Percentiles rank a stretch among this genome's conserved stretches.
Evolutionary conservation across 169 alveolate genomes (phyloP).

Genomic region (Plasmodium cynomolgi): DNA sequence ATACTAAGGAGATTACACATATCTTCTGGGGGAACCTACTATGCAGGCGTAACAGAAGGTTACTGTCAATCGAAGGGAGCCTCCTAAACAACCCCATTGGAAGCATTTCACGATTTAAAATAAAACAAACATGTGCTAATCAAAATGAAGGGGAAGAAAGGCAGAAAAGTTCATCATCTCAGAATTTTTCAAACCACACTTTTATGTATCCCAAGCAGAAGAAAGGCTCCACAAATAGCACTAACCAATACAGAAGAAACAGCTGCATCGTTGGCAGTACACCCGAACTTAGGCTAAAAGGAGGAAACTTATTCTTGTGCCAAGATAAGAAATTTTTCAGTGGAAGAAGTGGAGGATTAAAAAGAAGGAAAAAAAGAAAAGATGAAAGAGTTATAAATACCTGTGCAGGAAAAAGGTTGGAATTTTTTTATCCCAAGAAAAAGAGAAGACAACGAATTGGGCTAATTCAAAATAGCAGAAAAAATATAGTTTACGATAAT

Average conservation of each 20-base stretch:
- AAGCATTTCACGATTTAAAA: background rate
- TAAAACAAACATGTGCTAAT: background rate
- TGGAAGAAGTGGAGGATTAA: conserved; percentile 83
- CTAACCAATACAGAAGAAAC: background rate
- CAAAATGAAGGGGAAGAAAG: background rate
- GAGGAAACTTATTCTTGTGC: background rate
- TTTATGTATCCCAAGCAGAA: background rate
- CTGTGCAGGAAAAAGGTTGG: conserved; percentile 80
- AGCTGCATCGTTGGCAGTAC: background rate
- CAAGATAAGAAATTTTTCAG: conserved; percentile 73
- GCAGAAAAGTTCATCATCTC: background rate
- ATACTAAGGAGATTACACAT: conserved; percentile 16
- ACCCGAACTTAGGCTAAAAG: background rate
- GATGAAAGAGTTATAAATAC: conserved; percentile 79
- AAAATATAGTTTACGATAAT: conserved; percentile 82
- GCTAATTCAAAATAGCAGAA: conserved; percentile 82
- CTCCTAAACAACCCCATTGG: background rate
- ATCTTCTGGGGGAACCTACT: conserved; percentile 2
- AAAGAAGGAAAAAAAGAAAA: conserved; percentile 79
- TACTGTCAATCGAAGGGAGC: background rate
- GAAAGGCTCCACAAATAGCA: background rate
- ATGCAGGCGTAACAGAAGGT: background rate
- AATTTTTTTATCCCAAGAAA: conserved; percentile 82
- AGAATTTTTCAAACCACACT: background rate
- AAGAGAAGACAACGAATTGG: conserved; percentile 79